Conservation (phyloP, 805 yeast species). For the Candida fluviatilis region DNA sequence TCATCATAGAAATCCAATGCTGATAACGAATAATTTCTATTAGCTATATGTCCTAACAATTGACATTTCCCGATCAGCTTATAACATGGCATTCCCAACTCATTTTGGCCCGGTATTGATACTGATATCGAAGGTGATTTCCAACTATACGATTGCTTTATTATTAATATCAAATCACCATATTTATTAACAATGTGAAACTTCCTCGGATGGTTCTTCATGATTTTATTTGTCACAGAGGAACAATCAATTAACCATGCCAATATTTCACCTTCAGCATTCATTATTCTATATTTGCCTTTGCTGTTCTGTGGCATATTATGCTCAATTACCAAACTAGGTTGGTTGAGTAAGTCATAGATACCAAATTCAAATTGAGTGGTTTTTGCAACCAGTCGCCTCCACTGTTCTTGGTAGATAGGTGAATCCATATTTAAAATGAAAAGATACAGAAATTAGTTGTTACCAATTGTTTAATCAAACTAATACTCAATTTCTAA, state of each 20-base stretch:
- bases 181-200: neutral
- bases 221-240: neutral
- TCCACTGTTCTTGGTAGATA: neutral
- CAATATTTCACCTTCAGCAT: neutral
- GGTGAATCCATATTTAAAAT: neutral
- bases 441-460: too few relatives aligned
- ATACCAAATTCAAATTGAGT: neutral
- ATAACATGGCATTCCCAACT: neutral
- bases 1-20: neutral
- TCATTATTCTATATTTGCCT: neutral
- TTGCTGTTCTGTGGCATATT: neutral
- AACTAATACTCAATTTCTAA: too few relatives aligned
- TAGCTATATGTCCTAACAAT: neutral
- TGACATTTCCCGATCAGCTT: neutral
- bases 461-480: too few relatives aligned
- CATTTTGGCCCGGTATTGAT: neutral
- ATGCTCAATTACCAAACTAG: constrained; percentile 1
- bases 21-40: neutral
- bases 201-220: neutral
- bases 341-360: neutral
- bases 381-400: constrained; percentile 1
- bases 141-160: neutral
- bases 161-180: neutral
- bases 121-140: neutral
- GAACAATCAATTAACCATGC: neutral